phyloP scores from a whole-genome alignment of 805 yeast species.

The Grigorovia transvaalensis region DNA sequence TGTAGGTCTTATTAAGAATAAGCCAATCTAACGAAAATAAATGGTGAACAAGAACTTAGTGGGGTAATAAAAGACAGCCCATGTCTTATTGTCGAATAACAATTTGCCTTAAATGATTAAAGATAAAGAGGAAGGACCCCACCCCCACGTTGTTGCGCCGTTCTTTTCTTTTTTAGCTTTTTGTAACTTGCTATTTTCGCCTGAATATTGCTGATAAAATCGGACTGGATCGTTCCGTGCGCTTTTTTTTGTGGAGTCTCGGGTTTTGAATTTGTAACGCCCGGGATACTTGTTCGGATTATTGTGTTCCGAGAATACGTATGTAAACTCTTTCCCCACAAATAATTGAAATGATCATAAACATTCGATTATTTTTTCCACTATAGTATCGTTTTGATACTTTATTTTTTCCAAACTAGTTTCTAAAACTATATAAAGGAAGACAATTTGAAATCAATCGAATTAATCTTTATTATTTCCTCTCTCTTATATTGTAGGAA shows the following conservation, averaged over 20 bases:
- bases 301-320: neutral
- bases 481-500: neutral
- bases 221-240: neutral
- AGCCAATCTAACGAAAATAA: no score
- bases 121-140: neutral
- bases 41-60: no score
- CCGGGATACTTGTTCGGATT: neutral
- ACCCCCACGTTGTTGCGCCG: neutral
- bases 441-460: neutral
- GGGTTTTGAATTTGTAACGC: no score
- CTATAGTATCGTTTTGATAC: neutral
- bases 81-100: no score
- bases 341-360: neutral
- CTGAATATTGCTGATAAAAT: neutral
- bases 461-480: neutral
- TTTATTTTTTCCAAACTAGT: no score
- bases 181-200: no score
- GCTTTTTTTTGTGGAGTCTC: neutral
- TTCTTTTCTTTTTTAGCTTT: neutral
- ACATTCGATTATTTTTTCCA: neutral
- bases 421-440: neutral
- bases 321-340: neutral
- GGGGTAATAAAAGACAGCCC: no score
- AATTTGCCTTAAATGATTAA: no score
- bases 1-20: no score